Base-by-base conservation (phyloP, 345 rosid genomes). In the sweet orange (Citrus sinensis) region DNA sequence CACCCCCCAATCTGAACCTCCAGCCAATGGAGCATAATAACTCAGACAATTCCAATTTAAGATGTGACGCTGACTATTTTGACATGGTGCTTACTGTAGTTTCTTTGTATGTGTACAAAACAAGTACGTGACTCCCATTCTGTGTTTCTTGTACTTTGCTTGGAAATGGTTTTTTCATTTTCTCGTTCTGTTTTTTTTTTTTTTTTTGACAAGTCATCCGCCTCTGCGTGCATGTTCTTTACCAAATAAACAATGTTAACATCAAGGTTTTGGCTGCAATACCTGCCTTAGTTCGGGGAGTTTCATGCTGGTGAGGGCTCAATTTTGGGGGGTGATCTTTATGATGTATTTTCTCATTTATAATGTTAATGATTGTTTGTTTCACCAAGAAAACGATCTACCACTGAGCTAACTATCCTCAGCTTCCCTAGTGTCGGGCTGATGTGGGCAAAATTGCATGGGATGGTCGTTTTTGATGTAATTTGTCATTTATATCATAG, bases 1-100 rank as follows among this genome's bases (percentile, higher is more conserved):
- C 62, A 72, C 78, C 32, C 62, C 86, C 54, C 70, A 56, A 58
- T 76, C 86, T 66, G 69, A 80, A 17, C 71, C 73, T 46, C 83
- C 83, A 2, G 77, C 79, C 6, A 84, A 87, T 77, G 86, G 89
- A 80, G 60, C 70, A 25, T 75, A 81, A 64, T 37, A 78, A 54
- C 54, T n/a, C 11, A 25, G 4, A 20, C 25, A 65, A 19, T 17
- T 35, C 74, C 30, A 16, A 37, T 65, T 13, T 20, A 34, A 34
- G 37, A 29, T 64, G 60, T 51, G 56, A 73, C 22, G 29, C 73
- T 63, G 67, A 76, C 79, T 29, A 62, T 60, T 60, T 72, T 77
- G 46, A 25, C 54, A 6, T 74, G 17, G 30, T 74, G 42, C 49
- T 51, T 56, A 13, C 32, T 20, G 55, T 49, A 22, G 25, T 35